Conservation (phyloP, 1,284 basidiomycete species). For the Microbotryum silenes-acaulis region DNA sequence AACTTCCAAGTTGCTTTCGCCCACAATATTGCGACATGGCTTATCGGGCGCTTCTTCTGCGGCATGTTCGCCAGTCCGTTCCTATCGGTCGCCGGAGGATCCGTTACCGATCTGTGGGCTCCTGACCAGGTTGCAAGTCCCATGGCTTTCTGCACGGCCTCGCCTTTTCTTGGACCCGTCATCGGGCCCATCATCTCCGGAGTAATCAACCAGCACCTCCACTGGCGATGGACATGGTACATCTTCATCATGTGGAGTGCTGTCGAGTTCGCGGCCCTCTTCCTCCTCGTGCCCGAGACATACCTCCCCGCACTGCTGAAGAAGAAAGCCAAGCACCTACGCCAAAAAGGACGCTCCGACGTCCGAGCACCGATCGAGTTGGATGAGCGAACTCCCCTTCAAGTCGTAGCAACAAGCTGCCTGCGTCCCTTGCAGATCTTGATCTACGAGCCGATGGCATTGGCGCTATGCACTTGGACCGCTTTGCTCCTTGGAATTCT, state of each 20-base stretch:
- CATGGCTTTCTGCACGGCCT: conserved; percentile 65
- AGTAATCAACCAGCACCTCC: conserved; percentile 46
- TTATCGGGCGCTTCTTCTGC: conserved; percentile 62
- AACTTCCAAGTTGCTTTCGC: conserved; percentile 62
- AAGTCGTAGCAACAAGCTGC: conserved; percentile 51
- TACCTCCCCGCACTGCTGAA: conserved; percentile 58
- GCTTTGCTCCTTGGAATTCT: conserved; percentile 64
- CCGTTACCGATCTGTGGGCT: conserved; percentile 60
- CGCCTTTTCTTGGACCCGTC: conserved; percentile 48
- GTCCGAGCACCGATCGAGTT: conserved; percentile 55
- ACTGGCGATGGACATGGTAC: conserved; percentile 74
- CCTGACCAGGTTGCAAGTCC: conserved; percentile 61
- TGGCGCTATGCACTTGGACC: conserved; percentile 56
- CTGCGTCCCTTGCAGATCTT: conserved; percentile 67
- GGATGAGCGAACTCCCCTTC: conserved; percentile 45
- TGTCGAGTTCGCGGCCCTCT: conserved; percentile 38
- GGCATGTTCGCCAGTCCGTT: conserved; percentile 64
- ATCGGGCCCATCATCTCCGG: conserved; percentile 26
- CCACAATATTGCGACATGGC: conserved; percentile 49
- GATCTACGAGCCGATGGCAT: conserved; percentile 63
- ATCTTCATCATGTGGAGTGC: conserved; percentile 51
- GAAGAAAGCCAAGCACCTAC: conserved; percentile 50
- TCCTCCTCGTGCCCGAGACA: conserved; percentile 63
- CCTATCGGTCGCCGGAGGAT: conserved; percentile 69
- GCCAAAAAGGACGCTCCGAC: conserved; percentile 49